Conservation (phyloP, 495 filamentous ascomycete genomes). For the Hyphodiscus hymeniophilus region DNA sequence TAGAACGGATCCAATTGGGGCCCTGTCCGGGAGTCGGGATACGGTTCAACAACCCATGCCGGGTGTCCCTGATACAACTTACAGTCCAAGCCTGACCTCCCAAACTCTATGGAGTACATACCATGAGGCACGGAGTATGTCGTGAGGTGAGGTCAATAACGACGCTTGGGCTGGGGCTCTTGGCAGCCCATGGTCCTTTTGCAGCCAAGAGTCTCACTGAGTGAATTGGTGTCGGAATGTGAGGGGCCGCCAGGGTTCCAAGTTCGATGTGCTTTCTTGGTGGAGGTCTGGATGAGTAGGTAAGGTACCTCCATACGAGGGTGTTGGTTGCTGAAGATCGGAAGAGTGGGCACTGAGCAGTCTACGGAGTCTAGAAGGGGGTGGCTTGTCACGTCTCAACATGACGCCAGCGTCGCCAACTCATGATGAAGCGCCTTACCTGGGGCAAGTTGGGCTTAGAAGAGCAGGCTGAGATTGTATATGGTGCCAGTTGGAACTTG, state of each 20-base stretch:
- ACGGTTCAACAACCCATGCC: constrained; percentile 18
- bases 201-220: constrained; percentile 18
- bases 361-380: constrained; percentile 15
- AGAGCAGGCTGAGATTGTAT: constrained; percentile 19
- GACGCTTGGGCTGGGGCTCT: constrained; percentile 10
- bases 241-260: constrained; percentile 3
- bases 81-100: constrained; percentile 23
- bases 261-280: constrained; percentile 1
- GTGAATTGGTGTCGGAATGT: constrained; percentile 13
- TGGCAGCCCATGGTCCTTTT: constrained; percentile 9
- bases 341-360: constrained; percentile 15
- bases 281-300: no score
- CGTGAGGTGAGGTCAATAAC: constrained; percentile 21
- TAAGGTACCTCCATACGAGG: no score
- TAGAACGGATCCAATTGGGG: constrained; percentile 13
- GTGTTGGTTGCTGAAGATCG: constrained; percentile 7
- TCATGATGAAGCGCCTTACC: constrained; percentile 14
- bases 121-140: no score
- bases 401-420: constrained; percentile 18
- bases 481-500: constrained; percentile 18
- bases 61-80: constrained; percentile 24
- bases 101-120: no score
- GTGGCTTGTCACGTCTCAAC: constrained; percentile 22
- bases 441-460: constrained; percentile 21
- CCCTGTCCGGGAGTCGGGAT: constrained; percentile 20